phyloP scores from a whole-genome alignment of 441 rosid species.

The Brassica balearica region DNA sequence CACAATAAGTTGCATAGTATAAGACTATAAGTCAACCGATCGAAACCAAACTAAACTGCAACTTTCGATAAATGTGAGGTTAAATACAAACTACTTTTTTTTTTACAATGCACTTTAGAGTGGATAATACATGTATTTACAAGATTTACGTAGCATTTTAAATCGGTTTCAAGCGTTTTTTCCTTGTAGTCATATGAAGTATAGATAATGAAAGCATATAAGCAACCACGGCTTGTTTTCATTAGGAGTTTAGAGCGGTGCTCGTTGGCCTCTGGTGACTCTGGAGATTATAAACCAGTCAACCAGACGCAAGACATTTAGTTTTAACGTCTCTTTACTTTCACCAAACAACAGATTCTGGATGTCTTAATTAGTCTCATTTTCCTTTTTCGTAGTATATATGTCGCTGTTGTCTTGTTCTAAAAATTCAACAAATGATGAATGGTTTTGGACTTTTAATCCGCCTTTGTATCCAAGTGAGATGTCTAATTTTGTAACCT shows the following conservation, averaged over 20 bases:
- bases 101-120: not conserved
- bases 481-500: too few species aligned
- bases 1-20: not conserved
- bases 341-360: not conserved
- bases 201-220: too few species aligned
- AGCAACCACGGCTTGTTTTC: not conserved
- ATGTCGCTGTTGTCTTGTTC: not conserved
- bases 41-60: too few species aligned
- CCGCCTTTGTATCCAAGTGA: conserved; percentile 9
- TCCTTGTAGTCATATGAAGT: too few species aligned
- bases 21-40: too few species aligned
- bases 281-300: not conserved
- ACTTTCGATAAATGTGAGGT: too few species aligned
- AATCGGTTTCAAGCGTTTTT: too few species aligned
- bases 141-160: not conserved
- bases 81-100: not conserved
- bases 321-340: not conserved
- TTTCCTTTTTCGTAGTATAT: not conserved
- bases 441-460: not conserved
- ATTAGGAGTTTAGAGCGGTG: too few species aligned
- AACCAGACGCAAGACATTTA: not conserved
- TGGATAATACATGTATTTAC: not conserved
- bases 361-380: not conserved
- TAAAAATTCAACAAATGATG: not conserved
- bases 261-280: not conserved